phyloP scores from a whole-genome alignment of 1,284 basidiomycete species.

The Microbotryomycetes sp. region DNA sequence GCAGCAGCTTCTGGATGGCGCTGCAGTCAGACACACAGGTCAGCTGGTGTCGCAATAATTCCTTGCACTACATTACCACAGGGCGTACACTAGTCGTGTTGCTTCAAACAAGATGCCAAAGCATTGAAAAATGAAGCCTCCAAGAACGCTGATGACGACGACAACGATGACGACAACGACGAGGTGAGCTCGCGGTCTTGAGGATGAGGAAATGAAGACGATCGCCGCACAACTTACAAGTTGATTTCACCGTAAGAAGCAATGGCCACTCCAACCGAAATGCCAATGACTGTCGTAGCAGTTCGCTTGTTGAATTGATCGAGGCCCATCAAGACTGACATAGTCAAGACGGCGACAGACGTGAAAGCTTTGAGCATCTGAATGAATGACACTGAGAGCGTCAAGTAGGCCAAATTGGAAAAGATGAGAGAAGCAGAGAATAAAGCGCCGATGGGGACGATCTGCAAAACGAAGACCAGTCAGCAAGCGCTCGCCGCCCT shows the following conservation, averaged over 20 bases:
- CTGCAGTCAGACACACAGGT: constrained; percentile 1
- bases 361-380: constrained; percentile 42
- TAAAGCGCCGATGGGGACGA: constrained; percentile 48
- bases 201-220: constrained; percentile 24
- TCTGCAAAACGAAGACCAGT: constrained; percentile 38
- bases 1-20: constrained; percentile 38
- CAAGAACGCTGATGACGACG: constrained; percentile 18
- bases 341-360: constrained; percentile 37
- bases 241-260: constrained; percentile 30
- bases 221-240: constrained; percentile 24
- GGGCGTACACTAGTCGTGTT: constrained; percentile 28
- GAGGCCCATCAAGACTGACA: constrained; percentile 37
- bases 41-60: not conserved
- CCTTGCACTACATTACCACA: not conserved
- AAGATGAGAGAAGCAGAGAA: constrained; percentile 43
- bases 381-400: constrained; percentile 32
- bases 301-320: constrained; percentile 35
- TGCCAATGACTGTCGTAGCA: constrained; percentile 41
- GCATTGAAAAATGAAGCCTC: constrained; percentile 34
- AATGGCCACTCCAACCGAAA: constrained; percentile 43
- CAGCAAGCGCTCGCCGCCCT: no score
- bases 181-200: no score
- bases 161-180: no score
- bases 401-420: constrained; percentile 36
- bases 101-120: constrained; percentile 37